Evolutionary conservation across 371 early-diverging fungal species (phyloP).

Genomic region (Saksenaea vasiformis): DNA sequence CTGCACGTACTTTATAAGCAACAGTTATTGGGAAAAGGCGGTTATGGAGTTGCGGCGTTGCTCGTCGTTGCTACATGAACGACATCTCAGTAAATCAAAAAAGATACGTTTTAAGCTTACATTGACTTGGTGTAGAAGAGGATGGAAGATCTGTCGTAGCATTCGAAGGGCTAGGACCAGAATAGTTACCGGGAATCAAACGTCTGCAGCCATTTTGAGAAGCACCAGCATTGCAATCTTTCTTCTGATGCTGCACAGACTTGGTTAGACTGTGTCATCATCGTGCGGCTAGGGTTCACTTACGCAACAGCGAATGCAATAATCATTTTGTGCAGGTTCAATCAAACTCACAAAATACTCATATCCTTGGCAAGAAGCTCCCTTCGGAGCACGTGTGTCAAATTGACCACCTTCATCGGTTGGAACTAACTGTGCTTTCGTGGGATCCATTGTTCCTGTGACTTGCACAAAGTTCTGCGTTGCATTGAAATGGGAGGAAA

Average conservation of each 20-base stretch:
- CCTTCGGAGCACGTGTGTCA: conserved; percentile 13
- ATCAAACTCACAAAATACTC: conserved; percentile 44
- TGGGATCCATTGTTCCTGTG: conserved; percentile 42
- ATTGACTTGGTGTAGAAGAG: not conserved
- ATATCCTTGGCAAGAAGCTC: conserved; percentile 37
- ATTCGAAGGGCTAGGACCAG: not conserved
- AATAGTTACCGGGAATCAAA: conserved; percentile 50
- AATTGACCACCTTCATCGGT: conserved; percentile 54
- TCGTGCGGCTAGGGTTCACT: conserved; percentile 1
- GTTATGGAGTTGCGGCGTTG: not conserved
- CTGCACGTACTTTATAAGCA: too few species aligned
- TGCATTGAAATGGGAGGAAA: conserved; percentile 24
- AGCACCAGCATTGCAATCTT: conserved; percentile 36
- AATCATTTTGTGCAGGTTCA: conserved; percentile 39
- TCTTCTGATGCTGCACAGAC: conserved; percentile 14
- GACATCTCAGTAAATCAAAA: too few species aligned
- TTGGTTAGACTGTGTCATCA: conserved; percentile 1
- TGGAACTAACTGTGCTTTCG: conserved; percentile 29
- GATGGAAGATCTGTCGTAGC: conserved; percentile 11
- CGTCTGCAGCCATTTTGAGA: conserved; percentile 46
- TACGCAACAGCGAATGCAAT: conserved; percentile 47
- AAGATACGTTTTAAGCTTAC: too few species aligned
- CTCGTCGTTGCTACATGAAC: too few species aligned
- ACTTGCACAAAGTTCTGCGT: conserved; percentile 39
- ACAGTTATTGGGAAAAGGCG: too few species aligned